Base-by-base conservation (phyloP, 2,329 filamentous ascomycete species). In the Scleromitrula shiraiana region DNA sequence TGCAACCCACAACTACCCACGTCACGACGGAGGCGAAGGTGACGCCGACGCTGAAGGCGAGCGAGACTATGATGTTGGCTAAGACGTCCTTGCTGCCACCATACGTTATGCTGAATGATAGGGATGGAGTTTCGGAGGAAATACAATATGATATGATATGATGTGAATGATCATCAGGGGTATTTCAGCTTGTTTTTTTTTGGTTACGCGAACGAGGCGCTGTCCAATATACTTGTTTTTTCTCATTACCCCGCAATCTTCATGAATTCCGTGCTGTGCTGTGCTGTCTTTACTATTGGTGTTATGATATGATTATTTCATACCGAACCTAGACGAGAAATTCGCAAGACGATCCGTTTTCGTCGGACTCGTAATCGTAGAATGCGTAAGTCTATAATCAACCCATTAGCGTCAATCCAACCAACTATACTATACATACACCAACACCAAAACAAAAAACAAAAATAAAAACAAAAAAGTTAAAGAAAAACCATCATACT, bases 241-340 rank as follows among this genome's bases (percentile, higher is more conserved):
- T 26, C 27, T 10, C 19, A 35, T 33, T 29, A 36, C 17, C 19
- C 23, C 10, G n/a, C 7, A 23, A 17, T 42, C 29, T 10, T 26
- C 10, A 5, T 26, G 14, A 33, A 4, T 19, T 43, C 19, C 9
- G 27, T 19, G 10, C 35, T 23, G 30, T 33, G 30, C n/a, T 12
- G 30, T 14, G 35, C 10, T 20, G 19, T 20, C 14, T 10, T 36
- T 14, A 38, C 5, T 14, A 22, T 19, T 22, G 20, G 17, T 23
- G 35, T 22, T 9, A 7, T 14, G 35, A 23, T 22, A 20, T 20
- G 7, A 20, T 38, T 19, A 38, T 23, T 74, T 76, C 68, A 84
- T 80, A 41, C 83, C 84, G 60, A 88, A 88, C 53, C 85, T 76
- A 26, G 82, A 85, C n/a, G 83, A 85, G 59, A 88, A 78, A 51